A percentile compares a stretch with the other conserved stretches of the same genome.
phyloP scores from a whole-genome alignment of 257 asterid genomes.

The Agastache rugosa region DNA sequence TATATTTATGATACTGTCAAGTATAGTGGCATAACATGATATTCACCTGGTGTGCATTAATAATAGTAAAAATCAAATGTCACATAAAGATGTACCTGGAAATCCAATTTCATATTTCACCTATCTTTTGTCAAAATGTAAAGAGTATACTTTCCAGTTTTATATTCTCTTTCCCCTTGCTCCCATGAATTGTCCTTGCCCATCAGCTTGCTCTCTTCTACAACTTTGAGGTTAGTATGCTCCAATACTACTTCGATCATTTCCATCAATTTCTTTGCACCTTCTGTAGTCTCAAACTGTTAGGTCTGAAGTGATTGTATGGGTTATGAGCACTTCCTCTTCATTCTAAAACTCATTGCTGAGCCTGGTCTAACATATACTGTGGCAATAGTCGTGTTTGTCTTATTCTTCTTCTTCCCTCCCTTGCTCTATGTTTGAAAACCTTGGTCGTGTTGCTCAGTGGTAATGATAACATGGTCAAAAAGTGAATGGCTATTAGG shows the following conservation, averaged over 20 bases:
- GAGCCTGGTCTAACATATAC: background rate
- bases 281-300: background rate
- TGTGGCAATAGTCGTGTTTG: background rate
- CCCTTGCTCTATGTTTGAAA: background rate
- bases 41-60: background rate
- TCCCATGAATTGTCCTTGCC: background rate
- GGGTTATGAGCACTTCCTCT: background rate
- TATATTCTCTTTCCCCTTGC: background rate
- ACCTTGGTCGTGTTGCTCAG: background rate
- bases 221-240: background rate
- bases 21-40: background rate
- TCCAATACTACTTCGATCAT: background rate
- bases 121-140: background rate
- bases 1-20: too few relatives aligned
- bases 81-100: background rate
- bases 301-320: background rate
- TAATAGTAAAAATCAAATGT: too few relatives aligned
- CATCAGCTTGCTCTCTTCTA: background rate
- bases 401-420: background rate
- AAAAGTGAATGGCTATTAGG: background rate
- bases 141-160: constrained; percentile 1
- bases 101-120: background rate
- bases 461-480: background rate
- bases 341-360: background rate
- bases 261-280: background rate